phyloP scores from a whole-genome alignment of 1,284 basidiomycete species.

The Pholiota adiposa region DNA sequence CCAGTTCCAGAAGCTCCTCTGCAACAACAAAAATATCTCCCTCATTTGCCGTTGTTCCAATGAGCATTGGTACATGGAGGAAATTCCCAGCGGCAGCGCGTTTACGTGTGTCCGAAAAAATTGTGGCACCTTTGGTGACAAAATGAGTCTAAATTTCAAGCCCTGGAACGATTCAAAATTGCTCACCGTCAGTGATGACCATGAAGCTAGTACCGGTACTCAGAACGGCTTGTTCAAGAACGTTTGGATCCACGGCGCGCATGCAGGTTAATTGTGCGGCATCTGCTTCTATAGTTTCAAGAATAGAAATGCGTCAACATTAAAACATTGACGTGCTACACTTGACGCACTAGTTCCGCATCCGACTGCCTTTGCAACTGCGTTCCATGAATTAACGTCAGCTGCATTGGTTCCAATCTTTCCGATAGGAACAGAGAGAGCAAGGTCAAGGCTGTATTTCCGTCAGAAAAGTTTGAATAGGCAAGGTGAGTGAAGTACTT shows the following conservation, averaged over 20 bases:
- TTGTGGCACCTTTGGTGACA: conserved; percentile 12
- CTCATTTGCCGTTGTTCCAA: conserved; percentile 14
- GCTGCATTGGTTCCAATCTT: conserved; percentile 3
- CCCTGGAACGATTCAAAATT: background rate
- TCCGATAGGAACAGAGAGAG: conserved; percentile 5
- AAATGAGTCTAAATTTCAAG: background rate
- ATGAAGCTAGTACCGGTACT: conserved; percentile 1
- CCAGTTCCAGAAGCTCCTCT: conserved; percentile 10
- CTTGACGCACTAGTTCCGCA: conserved; percentile 5
- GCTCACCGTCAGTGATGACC: conserved; percentile 6
- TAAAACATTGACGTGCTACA: background rate
- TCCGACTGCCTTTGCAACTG: conserved; percentile 4
- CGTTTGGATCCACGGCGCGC: conserved; percentile 6
- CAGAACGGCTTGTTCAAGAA: conserved; percentile 2
- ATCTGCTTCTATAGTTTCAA: background rate
- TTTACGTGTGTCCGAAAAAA: conserved; percentile 13
- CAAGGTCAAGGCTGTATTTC: conserved; percentile 1
- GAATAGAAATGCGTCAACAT: background rate
- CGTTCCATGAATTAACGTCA: conserved; percentile 8
- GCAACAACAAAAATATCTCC: conserved; percentile 16
- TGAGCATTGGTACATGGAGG: conserved; percentile 16
- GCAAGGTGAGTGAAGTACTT: background rate
- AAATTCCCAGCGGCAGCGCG: conserved; percentile 16
- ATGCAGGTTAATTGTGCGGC: conserved; percentile 4
- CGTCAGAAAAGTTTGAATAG: background rate